A percentile compares a stretch with the other conserved stretches of the same genome.
phyloP scores from a whole-genome alignment of 1,284 basidiomycete species.

The Cystobasidium slooffiae region DNA sequence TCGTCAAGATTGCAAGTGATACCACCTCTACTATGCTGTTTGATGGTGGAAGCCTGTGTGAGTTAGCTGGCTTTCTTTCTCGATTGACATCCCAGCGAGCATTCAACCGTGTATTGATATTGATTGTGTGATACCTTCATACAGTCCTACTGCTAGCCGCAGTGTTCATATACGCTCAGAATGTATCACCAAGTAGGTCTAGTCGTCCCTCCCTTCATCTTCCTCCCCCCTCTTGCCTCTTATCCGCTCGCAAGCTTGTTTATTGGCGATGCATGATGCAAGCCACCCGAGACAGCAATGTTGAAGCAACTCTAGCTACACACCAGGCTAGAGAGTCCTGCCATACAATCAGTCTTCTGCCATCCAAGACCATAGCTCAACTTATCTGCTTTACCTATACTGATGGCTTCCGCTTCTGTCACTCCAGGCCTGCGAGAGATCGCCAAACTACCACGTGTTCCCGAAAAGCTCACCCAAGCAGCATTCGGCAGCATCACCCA shows the following conservation, averaged over 20 bases:
- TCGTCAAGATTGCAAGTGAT: constrained; percentile 27
- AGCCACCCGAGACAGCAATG: no score
- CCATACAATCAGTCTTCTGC: no score
- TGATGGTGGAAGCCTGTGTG: constrained; percentile 43
- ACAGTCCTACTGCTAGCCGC: constrained; percentile 35
- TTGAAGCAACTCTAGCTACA: no score
- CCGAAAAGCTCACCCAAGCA: constrained; percentile 21
- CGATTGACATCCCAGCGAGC: neutral
- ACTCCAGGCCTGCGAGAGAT: constrained; percentile 26
- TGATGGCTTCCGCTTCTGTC: neutral
- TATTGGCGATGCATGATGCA: neutral
- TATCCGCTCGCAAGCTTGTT: neutral
- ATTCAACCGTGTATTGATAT: neutral
- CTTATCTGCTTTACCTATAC: no score
- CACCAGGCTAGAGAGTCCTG: no score
- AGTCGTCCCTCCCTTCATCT: neutral
- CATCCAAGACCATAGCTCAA: no score
- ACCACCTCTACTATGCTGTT: constrained; percentile 30
- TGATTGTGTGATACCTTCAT: neutral
- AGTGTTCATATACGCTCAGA: constrained; percentile 39
- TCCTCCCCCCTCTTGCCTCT: neutral
- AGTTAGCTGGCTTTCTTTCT: neutral
- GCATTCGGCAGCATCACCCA: constrained; percentile 37
- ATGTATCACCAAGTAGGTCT: constrained; percentile 32
- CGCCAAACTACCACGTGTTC: constrained; percentile 8